Evolutionary conservation across 2,329 filamentous ascomycete species (phyloP).

Genomic region (Hypomyces rosellus): DNA sequence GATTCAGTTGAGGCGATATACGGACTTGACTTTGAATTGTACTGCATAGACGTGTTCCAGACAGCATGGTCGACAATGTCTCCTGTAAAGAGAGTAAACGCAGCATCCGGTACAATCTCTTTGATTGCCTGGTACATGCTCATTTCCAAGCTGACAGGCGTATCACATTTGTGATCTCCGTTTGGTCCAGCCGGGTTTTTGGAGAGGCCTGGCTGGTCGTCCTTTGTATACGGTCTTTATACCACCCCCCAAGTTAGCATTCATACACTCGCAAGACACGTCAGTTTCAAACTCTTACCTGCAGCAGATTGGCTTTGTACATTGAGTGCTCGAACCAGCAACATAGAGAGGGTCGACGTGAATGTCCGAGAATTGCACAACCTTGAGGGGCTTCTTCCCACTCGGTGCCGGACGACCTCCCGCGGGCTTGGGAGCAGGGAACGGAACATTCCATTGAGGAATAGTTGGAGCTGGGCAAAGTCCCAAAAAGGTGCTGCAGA

Average conservation of each 20-base stretch:
- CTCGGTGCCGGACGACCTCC: slow-evolving; percentile 34
- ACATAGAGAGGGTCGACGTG: slow-evolving; percentile 52
- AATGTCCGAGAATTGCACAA: slow-evolving; percentile 56
- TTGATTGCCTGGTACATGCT: slow-evolving; percentile 50
- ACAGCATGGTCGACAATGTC: slow-evolving; percentile 50
- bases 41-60: slow-evolving; percentile 36
- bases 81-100: slow-evolving; percentile 54
- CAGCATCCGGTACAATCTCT: slow-evolving; percentile 37
- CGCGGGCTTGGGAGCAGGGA: slow-evolving; percentile 37
- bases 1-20: background rate
- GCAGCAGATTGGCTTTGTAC: slow-evolving; percentile 55
- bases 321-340: slow-evolving; percentile 46
- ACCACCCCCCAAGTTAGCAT: background rate
- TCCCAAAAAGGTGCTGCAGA: slow-evolving; percentile 49
- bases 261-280: no score
- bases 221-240: slow-evolving; percentile 37
- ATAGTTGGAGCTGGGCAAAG: slow-evolving; percentile 45
- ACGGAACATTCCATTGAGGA: slow-evolving; percentile 34
- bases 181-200: slow-evolving; percentile 44
- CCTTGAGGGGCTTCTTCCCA: slow-evolving; percentile 40
- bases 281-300: slow-evolving; percentile 24
- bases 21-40: slow-evolving; percentile 26
- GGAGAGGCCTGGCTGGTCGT: slow-evolving; percentile 42
- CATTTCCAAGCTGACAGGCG: slow-evolving; percentile 43
- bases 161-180: slow-evolving; percentile 49